Evolutionary conservation across 164 flowering plant species (phyloP).

Genomic region (Umbilicus rupestris): DNA sequence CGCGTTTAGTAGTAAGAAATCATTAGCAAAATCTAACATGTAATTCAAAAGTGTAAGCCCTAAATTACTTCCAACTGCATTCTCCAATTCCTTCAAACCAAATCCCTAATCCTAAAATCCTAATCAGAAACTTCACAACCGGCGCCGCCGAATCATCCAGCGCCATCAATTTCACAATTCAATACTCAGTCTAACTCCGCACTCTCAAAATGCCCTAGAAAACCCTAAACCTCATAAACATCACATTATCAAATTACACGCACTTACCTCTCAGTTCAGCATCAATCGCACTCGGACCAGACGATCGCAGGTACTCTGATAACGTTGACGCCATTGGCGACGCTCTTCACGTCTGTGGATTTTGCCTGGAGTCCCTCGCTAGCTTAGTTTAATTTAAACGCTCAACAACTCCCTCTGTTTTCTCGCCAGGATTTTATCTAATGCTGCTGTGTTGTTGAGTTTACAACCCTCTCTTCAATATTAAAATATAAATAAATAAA

Average conservation of each 20-base stretch:
- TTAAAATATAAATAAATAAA: no score
- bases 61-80: background rate
- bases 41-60: no score
- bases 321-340: slow-evolving; percentile 4
- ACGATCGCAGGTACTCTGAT: background rate
- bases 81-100: background rate
- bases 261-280: background rate
- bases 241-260: background rate
- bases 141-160: no score
- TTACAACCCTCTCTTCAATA: no score
- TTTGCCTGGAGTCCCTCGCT: no score
- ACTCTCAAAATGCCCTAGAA: background rate
- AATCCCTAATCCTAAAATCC: background rate
- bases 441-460: no score
- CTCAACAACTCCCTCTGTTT: no score
- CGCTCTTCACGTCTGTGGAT: background rate
- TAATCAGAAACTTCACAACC: background rate
- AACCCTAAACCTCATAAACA: background rate
- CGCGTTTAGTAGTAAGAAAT: no score
- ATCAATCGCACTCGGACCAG: background rate
- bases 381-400: no score
- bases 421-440: no score
- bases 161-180: no score
- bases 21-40: background rate
- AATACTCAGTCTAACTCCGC: no score